A percentile compares a stretch with the other conserved stretches of the same genome.
These are phyloP conservation scores for Asterella californica DNA, from an alignment of 225 moss, liverwort and hornwort genomes.

Conservation along the genomic window DNA sequence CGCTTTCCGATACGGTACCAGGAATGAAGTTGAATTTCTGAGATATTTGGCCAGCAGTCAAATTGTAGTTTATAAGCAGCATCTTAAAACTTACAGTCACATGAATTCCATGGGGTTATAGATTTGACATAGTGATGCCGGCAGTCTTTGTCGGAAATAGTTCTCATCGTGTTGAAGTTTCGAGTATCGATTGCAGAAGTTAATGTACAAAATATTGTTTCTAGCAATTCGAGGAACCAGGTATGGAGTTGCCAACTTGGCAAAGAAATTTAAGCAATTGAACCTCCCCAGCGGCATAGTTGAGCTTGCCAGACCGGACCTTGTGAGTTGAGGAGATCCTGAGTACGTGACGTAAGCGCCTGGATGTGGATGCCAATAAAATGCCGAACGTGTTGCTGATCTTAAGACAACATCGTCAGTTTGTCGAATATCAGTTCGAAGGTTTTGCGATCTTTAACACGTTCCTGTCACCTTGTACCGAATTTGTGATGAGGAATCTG, in stretches of 20 bases:
- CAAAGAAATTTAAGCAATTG: not conserved
- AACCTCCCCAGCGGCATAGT: too few species aligned
- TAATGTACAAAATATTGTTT: conserved; percentile 1
- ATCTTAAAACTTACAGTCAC: not conserved
- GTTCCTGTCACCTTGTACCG: too few species aligned
- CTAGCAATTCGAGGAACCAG: not conserved
- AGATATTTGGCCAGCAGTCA: not conserved
- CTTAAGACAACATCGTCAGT: too few species aligned
- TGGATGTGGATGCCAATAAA: too few species aligned
- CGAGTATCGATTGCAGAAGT: conserved; percentile 1
- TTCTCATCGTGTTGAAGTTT: not conserved
- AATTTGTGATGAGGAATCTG: too few species aligned
- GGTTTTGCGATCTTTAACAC: too few species aligned
- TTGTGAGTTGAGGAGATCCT: too few species aligned
- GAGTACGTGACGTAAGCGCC: too few species aligned
- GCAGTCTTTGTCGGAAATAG: not conserved
- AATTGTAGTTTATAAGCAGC: not conserved
- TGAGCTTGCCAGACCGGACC: too few species aligned
- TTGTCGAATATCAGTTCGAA: too few species aligned
- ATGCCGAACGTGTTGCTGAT: too few species aligned
- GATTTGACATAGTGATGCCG: not conserved
- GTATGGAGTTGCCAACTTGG: not conserved
- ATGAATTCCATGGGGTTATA: not conserved
- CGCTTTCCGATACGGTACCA: conserved; percentile 1
- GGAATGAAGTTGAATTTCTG: not conserved